phyloP scores from a whole-genome alignment of 345 rosid genomes.

The Citrus unshiu region DNA sequence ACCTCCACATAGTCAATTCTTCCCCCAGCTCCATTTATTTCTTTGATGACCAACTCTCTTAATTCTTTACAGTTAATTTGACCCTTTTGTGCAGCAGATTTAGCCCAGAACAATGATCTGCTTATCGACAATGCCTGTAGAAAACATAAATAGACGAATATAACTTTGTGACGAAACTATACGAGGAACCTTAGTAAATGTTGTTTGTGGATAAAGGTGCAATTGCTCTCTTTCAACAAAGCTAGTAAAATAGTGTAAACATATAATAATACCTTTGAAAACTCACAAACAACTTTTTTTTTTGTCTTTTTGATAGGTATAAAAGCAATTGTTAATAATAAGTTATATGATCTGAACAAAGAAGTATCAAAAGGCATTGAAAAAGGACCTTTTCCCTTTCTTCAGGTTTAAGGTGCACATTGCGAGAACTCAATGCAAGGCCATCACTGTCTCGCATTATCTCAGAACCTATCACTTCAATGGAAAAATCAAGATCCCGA shows the following conservation, averaged over 20 bases:
- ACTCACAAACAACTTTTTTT: not conserved
- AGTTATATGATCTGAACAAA: not conserved
- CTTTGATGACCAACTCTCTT: constrained; percentile 42
- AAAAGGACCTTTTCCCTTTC: constrained; percentile 57
- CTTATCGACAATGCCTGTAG: constrained; percentile 81
- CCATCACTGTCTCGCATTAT: constrained; percentile 69
- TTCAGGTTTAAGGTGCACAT: constrained; percentile 64
- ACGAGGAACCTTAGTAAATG: not conserved
- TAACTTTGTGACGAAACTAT: not conserved
- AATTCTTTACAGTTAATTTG: constrained; percentile 35
- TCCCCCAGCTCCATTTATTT: constrained; percentile 58
- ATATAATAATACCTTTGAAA: no score
- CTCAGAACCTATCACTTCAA: constrained; percentile 68
- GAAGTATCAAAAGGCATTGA: not conserved
- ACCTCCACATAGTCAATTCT: constrained; percentile 91
- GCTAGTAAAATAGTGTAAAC: no score
- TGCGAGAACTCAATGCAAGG: constrained; percentile 87
- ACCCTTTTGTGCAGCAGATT: constrained; percentile 47
- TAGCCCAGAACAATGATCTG: constrained; percentile 54
- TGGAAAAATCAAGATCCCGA: constrained; percentile 77
- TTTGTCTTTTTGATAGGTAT: not conserved
- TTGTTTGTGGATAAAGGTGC: not conserved
- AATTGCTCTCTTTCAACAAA: no score
- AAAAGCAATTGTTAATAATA: not conserved
- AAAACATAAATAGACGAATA: not conserved